Evolutionary conservation across 1,139 yeast genomes (phyloP).

Genomic region (Yarrowia galli): DNA sequence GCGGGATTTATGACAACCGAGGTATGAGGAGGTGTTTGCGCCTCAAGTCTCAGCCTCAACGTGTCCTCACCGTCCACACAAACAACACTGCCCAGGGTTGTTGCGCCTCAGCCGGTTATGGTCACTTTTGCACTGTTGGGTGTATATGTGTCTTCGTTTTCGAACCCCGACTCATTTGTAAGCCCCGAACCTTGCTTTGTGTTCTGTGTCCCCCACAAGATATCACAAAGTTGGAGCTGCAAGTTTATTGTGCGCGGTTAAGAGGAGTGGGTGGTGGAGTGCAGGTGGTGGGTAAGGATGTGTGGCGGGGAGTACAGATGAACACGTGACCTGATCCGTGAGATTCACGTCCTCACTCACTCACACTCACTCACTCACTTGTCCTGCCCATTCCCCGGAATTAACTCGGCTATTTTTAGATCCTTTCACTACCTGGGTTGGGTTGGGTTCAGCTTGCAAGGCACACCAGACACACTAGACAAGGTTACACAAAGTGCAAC

Average conservation of each 20-base stretch:
- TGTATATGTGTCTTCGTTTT: background rate
- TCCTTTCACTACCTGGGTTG: no score
- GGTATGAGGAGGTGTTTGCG: no score
- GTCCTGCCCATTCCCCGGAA: background rate
- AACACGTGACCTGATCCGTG: no score
- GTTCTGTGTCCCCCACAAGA: slow-evolving; percentile 1
- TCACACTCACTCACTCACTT: no score
- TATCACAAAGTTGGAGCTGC: background rate
- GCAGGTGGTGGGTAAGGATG: background rate
- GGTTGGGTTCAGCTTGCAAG: background rate
- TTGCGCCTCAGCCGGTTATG: no score
- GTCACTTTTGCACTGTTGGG: no score
- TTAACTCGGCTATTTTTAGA: slow-evolving; percentile 21
- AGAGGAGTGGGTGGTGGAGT: background rate
- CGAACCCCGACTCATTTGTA: slow-evolving; percentile 4
- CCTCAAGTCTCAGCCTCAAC: no score
- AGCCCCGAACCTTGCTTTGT: slow-evolving; percentile 3
- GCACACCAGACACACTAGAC: background rate
- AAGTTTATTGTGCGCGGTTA: slow-evolving; percentile 19
- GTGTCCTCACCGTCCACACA: no score
- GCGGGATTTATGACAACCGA: background rate
- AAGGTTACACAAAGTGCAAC: slow-evolving; percentile 24
- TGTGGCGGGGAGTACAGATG: background rate
- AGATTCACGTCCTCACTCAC: no score
- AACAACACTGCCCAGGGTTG: no score